Evolutionary conservation across 2,329 filamentous ascomycete species (phyloP), one percentile per base, ranked within the genome.

Genomic region (Alternaria sp.): DNA sequence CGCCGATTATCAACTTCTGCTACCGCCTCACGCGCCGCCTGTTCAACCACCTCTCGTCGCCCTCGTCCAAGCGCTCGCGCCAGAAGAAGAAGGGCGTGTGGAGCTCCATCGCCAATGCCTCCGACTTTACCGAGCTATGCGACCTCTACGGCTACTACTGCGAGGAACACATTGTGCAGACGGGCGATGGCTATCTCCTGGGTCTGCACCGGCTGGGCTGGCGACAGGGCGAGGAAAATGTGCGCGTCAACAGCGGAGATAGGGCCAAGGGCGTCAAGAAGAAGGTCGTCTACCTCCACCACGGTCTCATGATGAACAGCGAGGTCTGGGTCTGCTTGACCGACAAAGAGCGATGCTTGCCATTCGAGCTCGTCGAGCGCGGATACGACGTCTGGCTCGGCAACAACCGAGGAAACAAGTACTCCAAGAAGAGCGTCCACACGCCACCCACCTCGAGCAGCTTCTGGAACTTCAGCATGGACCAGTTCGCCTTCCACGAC

Each of bases 391-490:
- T 98, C 68, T 99, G 96, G 93, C 86, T 99, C 66, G 96, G 96
- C 55, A 99, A 99, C 80, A 99, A 99, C 76, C 90, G 96, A 37
- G 96, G 96, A 54, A 99, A 99, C 86, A 99, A 99, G 79, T 99
- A 99, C 82, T 97, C 94, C 49, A 99, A 98, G 81, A 99, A 99
- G 82, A 94, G 90, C 3, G 88, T 94, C 55, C 87, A 90, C 63
- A 84, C 85, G 66, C 90, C 93, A 0, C 94, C 96, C 0, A 90
- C 88, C 1, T 90, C 92, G 3, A 83, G 86, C 41, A 85, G 88
- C 14, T 99, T 99, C 79, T 99, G 96, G 96, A 91, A 97, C 79
- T 99, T 99, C 78, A 97, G 93, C 55, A 98, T 99, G 77, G 96
- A 99, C 78, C 92, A 99, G 76, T 99, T 99, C 77, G 96, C 96